Evolutionary conservation across 495 filamentous ascomycete genomes (phyloP).

Genomic region (Xylaria acuta): DNA sequence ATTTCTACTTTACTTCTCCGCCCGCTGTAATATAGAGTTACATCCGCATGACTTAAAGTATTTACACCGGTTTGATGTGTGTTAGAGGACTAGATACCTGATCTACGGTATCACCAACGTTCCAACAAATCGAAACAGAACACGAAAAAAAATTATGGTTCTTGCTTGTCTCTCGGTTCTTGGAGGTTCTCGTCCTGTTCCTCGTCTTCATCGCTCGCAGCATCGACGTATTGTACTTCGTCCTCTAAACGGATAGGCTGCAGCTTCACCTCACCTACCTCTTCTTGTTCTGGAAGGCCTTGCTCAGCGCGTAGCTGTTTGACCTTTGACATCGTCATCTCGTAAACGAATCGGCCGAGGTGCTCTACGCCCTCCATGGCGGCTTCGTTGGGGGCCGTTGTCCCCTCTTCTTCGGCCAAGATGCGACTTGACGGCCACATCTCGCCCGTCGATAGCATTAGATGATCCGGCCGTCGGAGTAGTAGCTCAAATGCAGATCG

Average conservation of each 20-base stretch:
- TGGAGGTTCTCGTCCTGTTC: slow-evolving; percentile 23
- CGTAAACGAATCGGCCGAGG: slow-evolving; percentile 94
- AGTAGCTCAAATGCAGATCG: slow-evolving; percentile 79
- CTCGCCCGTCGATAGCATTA: slow-evolving; percentile 82
- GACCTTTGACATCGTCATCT: slow-evolving; percentile 91
- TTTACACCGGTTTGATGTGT: neutral
- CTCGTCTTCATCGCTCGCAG: slow-evolving; percentile 49
- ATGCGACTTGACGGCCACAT: slow-evolving; percentile 76
- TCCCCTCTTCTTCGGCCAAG: slow-evolving; percentile 63
- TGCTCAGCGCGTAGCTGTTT: slow-evolving; percentile 54
- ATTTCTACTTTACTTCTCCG: neutral
- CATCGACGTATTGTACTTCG: slow-evolving; percentile 40
- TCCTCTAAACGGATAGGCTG: slow-evolving; percentile 48
- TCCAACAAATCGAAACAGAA: neutral
- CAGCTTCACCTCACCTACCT: slow-evolving; percentile 24
- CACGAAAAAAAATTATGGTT: neutral
- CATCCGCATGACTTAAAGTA: neutral
- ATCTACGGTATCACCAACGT: neutral
- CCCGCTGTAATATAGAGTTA: neutral
- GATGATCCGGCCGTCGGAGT: slow-evolving; percentile 75
- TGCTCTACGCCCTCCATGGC: slow-evolving; percentile 93
- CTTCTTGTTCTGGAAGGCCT: slow-evolving; percentile 39
- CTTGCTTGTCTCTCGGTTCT: neutral
- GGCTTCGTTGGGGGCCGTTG: slow-evolving; percentile 53
- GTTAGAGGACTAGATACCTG: neutral